Base-by-base conservation (phyloP, 495 filamentous ascomycete species). In the Sphaerosporella brunnea region DNA sequence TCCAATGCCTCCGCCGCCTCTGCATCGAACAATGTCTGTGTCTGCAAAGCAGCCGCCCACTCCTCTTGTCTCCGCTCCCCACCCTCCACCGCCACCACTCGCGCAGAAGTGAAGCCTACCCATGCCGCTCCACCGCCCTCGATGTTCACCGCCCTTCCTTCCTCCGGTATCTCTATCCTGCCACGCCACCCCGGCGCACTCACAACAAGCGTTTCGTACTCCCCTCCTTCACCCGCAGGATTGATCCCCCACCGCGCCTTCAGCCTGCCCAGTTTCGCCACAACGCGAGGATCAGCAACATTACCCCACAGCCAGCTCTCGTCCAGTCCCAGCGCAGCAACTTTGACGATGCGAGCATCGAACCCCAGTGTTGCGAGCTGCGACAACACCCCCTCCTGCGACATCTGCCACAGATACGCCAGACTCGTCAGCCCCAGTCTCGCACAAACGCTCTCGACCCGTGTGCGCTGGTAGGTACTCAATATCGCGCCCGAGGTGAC, bases 131-230 rank as follows among this genome's bases (percentile, higher is more conserved):
- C 86, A 3, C 82, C 84, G 3, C 77, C 82, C 40, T 76, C 82
- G 37, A 51, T 59, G 11, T 16, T 23, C n/a, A 48, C 32, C 19
- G 78, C 65, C 52, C 67, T 68, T 34, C 72, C 66, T 16, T 58
- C 55, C 9, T 72, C 69, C 1, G 64, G 68, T 20, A 96, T 66
- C 43, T 73, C 69, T 49, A 97, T 80, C 45, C 69, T 70, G 48
- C 68, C 68, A 63, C 75, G 79, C 49, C 66, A 64, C 1, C 54
- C 49, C 2, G 87, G 88, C 23, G 86, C 90, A 64, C 84, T 75
- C 23, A 96, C 54, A 28, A 87, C 84, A 19, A 97, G 64, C 18
- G 84, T 96, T 70, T 97, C 90, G 66, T 88, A 97, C 68, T 97
- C 90, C 2, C 92, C 90, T 2, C 90, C 90, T 58, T 96, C 90